These are phyloP conservation scores for Podospora tetraspora DNA, from an alignment of 495 filamentous ascomycete genomes.

Conservation along the genomic window DNA sequence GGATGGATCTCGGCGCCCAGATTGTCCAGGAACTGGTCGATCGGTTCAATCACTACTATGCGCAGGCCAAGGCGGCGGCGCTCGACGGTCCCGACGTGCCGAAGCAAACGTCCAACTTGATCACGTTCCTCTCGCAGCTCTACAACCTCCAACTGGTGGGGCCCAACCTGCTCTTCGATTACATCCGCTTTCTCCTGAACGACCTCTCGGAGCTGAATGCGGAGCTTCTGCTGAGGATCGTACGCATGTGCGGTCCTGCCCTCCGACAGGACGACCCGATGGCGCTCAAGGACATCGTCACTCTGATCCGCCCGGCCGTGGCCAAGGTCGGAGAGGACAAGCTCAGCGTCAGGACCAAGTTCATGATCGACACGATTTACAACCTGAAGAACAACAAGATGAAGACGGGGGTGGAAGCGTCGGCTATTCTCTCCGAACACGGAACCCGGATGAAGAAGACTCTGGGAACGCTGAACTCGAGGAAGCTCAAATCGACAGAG, in stretches of 20 bases:
- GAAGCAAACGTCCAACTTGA: conserved; percentile 73
- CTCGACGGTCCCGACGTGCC: conserved; percentile 41
- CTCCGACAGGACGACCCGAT: conserved; percentile 87
- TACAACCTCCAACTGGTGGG: conserved; percentile 90
- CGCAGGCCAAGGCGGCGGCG: conserved; percentile 37
- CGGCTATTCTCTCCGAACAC: conserved; percentile 65
- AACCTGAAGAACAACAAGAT: conserved; percentile 90
- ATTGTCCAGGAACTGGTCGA: conserved; percentile 72
- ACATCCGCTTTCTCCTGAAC: conserved; percentile 68
- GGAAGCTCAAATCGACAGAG: conserved; percentile 65
- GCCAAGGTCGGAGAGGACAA: conserved; percentile 59
- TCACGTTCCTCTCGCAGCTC: conserved; percentile 76
- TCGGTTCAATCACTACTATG: conserved; percentile 55
- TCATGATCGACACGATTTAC: conserved; percentile 97
- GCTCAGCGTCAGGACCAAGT: conserved; percentile 84
- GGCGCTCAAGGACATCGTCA: conserved; percentile 84
- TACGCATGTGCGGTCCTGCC: conserved; percentile 73
- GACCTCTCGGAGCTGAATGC: conserved; percentile 84
- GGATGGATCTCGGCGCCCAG: conserved; percentile 81
- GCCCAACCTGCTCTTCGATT: conserved; percentile 80
- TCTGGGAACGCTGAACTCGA: conserved; percentile 65
- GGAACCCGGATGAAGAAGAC: conserved; percentile 79
- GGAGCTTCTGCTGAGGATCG: conserved; percentile 79
- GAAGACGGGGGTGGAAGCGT: conserved; percentile 61
- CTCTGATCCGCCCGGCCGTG: conserved; percentile 67